phyloP scores from a whole-genome alignment of 2,329 filamentous ascomycete species.

The Penicillium frequentans region DNA sequence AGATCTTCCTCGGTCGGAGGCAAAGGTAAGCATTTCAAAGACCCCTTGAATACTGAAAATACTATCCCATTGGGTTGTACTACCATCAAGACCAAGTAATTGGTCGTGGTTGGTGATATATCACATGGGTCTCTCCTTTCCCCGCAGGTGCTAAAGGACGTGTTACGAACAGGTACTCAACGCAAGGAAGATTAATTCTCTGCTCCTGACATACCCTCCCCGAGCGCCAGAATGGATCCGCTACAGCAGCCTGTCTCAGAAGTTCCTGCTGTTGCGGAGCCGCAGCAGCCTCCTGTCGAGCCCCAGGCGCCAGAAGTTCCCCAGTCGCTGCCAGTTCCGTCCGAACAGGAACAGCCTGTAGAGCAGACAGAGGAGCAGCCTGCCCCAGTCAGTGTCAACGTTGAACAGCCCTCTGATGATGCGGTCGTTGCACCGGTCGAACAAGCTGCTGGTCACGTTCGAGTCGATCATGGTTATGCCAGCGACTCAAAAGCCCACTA shows the following conservation, averaged over 20 bases:
- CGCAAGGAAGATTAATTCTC: background rate
- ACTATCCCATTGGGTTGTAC: background rate
- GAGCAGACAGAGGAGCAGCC: slow-evolving; percentile 22
- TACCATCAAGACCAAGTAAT: background rate
- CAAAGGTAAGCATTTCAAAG: background rate
- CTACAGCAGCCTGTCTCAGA: slow-evolving; percentile 22
- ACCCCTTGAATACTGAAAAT: background rate
- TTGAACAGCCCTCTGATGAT: slow-evolving; percentile 37
- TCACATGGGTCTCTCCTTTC: slow-evolving; percentile 17
- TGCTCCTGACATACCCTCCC: slow-evolving; percentile 2
- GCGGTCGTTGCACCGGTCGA: slow-evolving; percentile 2
- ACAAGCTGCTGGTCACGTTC: slow-evolving; percentile 13
- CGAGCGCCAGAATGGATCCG: slow-evolving; percentile 26
- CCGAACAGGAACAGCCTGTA: slow-evolving; percentile 2
- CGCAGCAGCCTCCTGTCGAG: slow-evolving; percentile 16
- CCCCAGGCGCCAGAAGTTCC: slow-evolving; percentile 9
- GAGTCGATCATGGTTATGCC: slow-evolving; percentile 40
- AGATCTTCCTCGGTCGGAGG: background rate
- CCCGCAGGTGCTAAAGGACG: slow-evolving; percentile 16
- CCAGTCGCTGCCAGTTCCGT: background rate
- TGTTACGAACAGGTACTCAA: slow-evolving; percentile 15
- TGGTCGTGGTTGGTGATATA: slow-evolving; percentile 17
- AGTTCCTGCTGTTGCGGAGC: slow-evolving; percentile 22
- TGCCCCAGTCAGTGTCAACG: slow-evolving; percentile 26
- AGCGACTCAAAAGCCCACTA: slow-evolving; percentile 52